A percentile compares a stretch with the other conserved stretches of the same genome.
phyloP scores from a whole-genome alignment of 2,329 filamentous ascomycete genomes.

The Trichoderma afroharzianum region DNA sequence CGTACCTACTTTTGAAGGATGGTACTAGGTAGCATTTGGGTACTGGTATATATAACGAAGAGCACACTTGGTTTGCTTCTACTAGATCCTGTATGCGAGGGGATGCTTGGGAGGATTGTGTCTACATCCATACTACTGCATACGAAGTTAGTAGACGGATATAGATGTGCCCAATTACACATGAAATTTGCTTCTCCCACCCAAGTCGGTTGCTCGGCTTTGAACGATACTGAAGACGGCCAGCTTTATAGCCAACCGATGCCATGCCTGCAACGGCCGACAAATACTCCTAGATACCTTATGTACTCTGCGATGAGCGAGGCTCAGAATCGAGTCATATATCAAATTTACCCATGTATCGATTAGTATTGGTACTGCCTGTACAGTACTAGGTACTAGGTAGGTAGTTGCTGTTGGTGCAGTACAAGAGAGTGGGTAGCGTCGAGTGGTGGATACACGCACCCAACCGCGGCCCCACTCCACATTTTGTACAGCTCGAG shows the following conservation, averaged over 20 bases:
- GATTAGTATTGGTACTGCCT: neutral
- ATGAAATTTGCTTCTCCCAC: neutral
- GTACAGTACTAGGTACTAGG: too few relatives aligned
- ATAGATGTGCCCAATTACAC: neutral
- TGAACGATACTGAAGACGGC: neutral
- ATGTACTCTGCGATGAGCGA: neutral
- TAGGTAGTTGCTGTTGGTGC: neutral
- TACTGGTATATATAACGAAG: neutral
- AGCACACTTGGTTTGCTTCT: neutral
- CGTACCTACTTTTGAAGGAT: neutral
- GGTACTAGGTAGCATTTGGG: neutral
- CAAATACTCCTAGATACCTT: neutral
- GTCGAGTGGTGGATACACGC: neutral
- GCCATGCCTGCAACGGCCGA: neutral
- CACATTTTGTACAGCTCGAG: neutral
- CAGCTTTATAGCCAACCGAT: neutral
- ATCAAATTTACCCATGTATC: neutral
- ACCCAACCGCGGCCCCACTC: constrained; percentile 5
- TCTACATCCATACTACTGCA: neutral
- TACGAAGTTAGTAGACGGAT: neutral
- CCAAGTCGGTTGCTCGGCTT: neutral
- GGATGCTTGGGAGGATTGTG: neutral
- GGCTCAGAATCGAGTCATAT: neutral
- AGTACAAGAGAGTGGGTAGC: neutral
- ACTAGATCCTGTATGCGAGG: neutral